These are phyloP conservation scores for Kwoniella mangroviensis DNA, from an alignment of 768 basidiomycete genomes.

Conservation along the genomic window DNA sequence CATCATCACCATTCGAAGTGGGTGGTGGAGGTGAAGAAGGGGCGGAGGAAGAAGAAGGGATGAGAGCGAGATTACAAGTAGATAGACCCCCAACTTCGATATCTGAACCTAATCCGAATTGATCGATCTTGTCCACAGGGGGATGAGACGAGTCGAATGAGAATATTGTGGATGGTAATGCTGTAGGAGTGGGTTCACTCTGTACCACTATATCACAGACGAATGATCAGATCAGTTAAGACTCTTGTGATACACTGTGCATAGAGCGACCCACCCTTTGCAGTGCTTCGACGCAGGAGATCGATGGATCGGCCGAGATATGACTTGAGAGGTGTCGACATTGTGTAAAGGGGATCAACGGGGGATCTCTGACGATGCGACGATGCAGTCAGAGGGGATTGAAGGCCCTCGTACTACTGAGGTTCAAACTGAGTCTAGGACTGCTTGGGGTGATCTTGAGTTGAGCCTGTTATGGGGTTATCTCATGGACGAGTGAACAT, in stretches of 20 bases:
- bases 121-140: slow-evolving; percentile 60
- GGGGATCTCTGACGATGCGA: neutral
- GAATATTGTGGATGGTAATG: slow-evolving; percentile 46
- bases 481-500: too few relatives aligned
- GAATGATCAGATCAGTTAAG: neutral
- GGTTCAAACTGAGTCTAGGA: too few relatives aligned
- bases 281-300: slow-evolving; percentile 43
- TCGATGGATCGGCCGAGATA: slow-evolving; percentile 51
- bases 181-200: slow-evolving; percentile 38
- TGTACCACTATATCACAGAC: slow-evolving; percentile 31
- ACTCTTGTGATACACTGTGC: neutral
- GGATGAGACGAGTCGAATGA: slow-evolving; percentile 36
- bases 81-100: slow-evolving; percentile 76
- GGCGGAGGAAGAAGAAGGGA: slow-evolving; percentile 15
- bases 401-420: too few relatives aligned
- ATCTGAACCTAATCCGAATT: slow-evolving; percentile 82
- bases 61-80: slow-evolving; percentile 40
- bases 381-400: too few relatives aligned
- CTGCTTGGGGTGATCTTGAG: too few relatives aligned
- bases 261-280: slow-evolving; percentile 34
- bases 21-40: neutral
- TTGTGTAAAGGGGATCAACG: slow-evolving; percentile 5
- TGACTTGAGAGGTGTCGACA: slow-evolving; percentile 42
- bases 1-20: neutral
- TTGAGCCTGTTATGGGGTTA: too few relatives aligned